phyloP scores from a whole-genome alignment of 2,329 filamentous ascomycete genomes.

The Alternaria gaisen region DNA sequence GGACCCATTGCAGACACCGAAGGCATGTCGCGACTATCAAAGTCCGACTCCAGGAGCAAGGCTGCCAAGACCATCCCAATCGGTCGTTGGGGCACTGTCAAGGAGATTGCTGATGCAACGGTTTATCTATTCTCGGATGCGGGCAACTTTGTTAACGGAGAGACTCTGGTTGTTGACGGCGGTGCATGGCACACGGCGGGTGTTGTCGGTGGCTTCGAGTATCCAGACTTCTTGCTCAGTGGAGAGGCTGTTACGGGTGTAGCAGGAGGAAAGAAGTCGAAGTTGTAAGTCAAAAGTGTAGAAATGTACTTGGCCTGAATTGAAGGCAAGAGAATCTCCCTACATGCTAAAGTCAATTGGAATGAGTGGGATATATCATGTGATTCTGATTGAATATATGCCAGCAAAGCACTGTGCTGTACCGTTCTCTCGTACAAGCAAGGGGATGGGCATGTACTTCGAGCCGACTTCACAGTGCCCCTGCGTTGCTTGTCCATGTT shows the following conservation, averaged over 20 bases:
- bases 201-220: constrained; percentile 55
- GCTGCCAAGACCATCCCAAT: constrained; percentile 65
- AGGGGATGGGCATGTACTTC: background rate
- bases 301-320: background rate
- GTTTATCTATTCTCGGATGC: constrained; percentile 88
- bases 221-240: constrained; percentile 66
- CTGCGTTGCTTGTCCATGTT: background rate
- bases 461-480: background rate
- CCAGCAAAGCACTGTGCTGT: background rate
- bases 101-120: constrained; percentile 92
- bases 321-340: background rate
- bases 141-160: constrained; percentile 86
- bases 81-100: constrained; percentile 79
- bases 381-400: background rate
- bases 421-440: too few species aligned
- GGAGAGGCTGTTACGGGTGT: constrained; percentile 65
- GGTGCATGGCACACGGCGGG: constrained; percentile 59
- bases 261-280: constrained; percentile 65
- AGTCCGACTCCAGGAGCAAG: constrained; percentile 40
- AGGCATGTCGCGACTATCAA: constrained; percentile 57
- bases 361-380: background rate
- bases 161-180: constrained; percentile 73
- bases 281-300: constrained; percentile 52
- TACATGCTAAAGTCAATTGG: background rate
- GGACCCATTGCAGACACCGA: constrained; percentile 89